A percentile compares a stretch with the other conserved stretches of the same genome.
Conservation (phyloP, 2,329 filamentous ascomycete genomes). For the Byssochlamys sp. region DNA sequence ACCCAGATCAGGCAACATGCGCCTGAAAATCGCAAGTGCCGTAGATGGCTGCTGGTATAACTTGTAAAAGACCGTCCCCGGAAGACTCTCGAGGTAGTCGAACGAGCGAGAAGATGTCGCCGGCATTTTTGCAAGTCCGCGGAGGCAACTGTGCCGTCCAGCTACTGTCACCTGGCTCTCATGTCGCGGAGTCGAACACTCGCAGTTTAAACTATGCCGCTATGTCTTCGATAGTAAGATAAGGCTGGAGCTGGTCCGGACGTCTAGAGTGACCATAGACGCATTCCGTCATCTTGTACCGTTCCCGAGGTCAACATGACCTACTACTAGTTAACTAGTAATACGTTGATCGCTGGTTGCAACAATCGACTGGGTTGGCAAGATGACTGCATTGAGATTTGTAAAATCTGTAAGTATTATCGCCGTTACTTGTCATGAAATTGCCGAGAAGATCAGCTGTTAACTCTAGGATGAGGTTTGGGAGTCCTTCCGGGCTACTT, state of each 20-base stretch:
- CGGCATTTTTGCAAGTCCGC: slow-evolving; percentile 38
- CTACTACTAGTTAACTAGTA: not conserved
- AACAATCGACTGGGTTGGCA: not conserved
- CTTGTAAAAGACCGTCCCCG: slow-evolving; percentile 77
- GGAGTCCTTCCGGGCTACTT: slow-evolving; percentile 75
- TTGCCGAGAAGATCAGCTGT: not conserved
- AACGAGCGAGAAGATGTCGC: slow-evolving; percentile 54
- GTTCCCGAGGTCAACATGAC: not conserved
- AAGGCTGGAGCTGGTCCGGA: not conserved
- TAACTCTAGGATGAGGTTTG: slow-evolving; percentile 52
- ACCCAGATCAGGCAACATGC: slow-evolving; percentile 91
- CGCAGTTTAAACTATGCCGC: not conserved
- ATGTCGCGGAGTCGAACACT: slow-evolving; percentile 11
- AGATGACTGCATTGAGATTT: slow-evolving; percentile 50
- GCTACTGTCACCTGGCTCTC: slow-evolving; percentile 17
- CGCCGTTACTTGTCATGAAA: slow-evolving; percentile 1
- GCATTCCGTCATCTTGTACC: slow-evolving; percentile 3
- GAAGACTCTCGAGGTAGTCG: slow-evolving; percentile 87
- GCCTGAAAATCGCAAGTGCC: slow-evolving; percentile 86
- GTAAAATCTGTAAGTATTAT: slow-evolving; percentile 51
- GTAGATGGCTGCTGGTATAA: slow-evolving; percentile 95
- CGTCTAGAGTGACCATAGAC: slow-evolving; percentile 4
- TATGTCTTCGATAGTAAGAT: not conserved
- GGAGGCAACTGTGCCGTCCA: slow-evolving; percentile 8
- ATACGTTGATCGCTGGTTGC: not conserved